Evolutionary conservation across 192 early-diverging fungal genomes (phyloP), one percentile per base, ranked within the genome.

Genomic region (Coemansia sp.): DNA sequence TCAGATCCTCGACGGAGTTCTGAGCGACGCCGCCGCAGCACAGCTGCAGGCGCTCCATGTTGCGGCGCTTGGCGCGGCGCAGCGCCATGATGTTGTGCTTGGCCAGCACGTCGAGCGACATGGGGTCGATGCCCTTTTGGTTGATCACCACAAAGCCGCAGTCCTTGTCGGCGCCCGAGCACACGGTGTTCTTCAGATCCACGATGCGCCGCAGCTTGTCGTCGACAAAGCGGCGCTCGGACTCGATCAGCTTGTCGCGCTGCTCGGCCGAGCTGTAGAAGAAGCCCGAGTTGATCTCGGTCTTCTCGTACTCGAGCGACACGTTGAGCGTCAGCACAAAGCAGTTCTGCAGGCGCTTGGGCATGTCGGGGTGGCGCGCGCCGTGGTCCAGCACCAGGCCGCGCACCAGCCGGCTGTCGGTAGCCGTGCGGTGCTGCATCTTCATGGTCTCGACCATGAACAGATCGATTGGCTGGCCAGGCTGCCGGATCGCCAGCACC

Each of bases 391-490:
- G 74, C 19, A 99, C 97, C 35, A 99, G 78, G 32, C 96, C 97
- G 52, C 89, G 86, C 43, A 99, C 84, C 21, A 99, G 80, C 25
- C 88, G 78, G 35, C 94, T 91, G 70, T 99, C 97, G n/a, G 89
- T 93, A n/a, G 93, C 94, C 30, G 85, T 91, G 75, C 91, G 91
- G 82, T 98, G 95, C 86, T 88, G 85, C 97, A 99, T 97, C 82
- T 95, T 95, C 95, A 99, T 99, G 57, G 96, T 91, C 79, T 99
- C 97, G 8, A 99, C 92, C 97, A 99, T 99, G 63, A 97, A 93
- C 53, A 99, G 81, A 72, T 99, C 97, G 63, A 98, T 96, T 8
- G 94, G 94, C 47, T 89, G 66, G 17, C 82, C 89, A 25, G 87
- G 83, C 48, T 79, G 81, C 40, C 84, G 68, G 53, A 99, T 92